Conservation (phyloP, 192 early-diverging fungal genomes). For the Cladochytrium replicatum region DNA sequence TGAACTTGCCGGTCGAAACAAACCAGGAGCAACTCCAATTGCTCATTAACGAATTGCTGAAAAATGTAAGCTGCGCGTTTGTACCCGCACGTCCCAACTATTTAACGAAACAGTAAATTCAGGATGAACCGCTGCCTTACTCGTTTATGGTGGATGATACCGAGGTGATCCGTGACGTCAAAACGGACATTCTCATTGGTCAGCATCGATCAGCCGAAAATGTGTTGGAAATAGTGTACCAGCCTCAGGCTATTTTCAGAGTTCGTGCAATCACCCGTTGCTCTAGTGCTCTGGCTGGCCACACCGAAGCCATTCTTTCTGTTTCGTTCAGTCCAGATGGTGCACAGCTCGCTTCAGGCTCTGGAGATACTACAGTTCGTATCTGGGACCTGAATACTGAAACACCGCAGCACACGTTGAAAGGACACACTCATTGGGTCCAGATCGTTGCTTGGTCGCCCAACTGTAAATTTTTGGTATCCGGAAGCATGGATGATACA, state of each 20-base stretch:
- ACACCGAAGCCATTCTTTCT: conserved; percentile 88
- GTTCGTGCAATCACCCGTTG: conserved; percentile 91
- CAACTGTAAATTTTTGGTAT: conserved; percentile 71
- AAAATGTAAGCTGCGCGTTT: conserved; percentile 47
- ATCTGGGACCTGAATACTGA: conserved; percentile 97
- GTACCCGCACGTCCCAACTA: not conserved
- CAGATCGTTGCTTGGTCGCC: conserved; percentile 89
- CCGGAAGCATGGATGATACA: conserved; percentile 89
- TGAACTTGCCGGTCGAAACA: conserved; percentile 75
- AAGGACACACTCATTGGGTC: conserved; percentile 88
- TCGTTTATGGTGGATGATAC: conserved; percentile 81
- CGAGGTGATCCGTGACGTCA: conserved; percentile 67
- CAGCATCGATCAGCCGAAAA: conserved; percentile 78
- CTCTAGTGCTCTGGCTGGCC: conserved; percentile 74
- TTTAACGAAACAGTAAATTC: not conserved
- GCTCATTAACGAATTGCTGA: conserved; percentile 82
- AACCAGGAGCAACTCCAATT: conserved; percentile 78
- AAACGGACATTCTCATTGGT: conserved; percentile 69
- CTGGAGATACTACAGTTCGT: conserved; percentile 87
- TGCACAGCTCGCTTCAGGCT: conserved; percentile 83
- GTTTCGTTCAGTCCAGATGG: conserved; percentile 88
- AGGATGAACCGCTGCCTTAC: conserved; percentile 89
- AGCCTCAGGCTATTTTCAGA: conserved; percentile 91
- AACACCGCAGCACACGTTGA: conserved; percentile 78
- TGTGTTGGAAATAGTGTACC: conserved; percentile 80